phyloP scores from a whole-genome alignment of 148 eudicot genomes.

The Vaccinium myrtillus region DNA sequence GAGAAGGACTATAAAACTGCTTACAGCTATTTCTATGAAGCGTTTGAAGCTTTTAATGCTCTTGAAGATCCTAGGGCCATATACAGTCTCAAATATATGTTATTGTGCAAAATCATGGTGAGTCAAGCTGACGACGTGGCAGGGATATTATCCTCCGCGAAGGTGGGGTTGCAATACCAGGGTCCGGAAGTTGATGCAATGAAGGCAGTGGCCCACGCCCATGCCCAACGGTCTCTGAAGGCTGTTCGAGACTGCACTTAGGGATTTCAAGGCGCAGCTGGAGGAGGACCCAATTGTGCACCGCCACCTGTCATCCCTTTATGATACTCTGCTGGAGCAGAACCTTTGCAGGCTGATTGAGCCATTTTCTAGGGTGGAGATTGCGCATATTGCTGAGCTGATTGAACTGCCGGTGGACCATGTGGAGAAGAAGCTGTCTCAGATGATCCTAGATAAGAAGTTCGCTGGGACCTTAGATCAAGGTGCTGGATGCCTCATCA shows the following conservation, averaged over 20 bases:
- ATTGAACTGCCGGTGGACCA: slow-evolving; percentile 38
- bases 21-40: slow-evolving; percentile 41
- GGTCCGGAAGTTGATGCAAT: slow-evolving; percentile 46
- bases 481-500: slow-evolving; percentile 44
- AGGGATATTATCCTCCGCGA: slow-evolving; percentile 39
- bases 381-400: slow-evolving; percentile 39
- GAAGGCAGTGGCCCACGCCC: slow-evolving; percentile 41
- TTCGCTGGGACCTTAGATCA: slow-evolving; percentile 47
- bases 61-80: slow-evolving; percentile 38
- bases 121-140: slow-evolving; percentile 40
- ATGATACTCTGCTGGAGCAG: slow-evolving; percentile 42
- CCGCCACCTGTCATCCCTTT: slow-evolving; percentile 35
- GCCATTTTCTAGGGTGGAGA: slow-evolving; percentile 41
- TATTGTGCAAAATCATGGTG: slow-evolving; percentile 44
- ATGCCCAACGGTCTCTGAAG: slow-evolving; percentile 30
- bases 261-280: slow-evolving; percentile 32
- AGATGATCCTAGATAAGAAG: slow-evolving; percentile 41
- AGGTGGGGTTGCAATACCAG: slow-evolving; percentile 38
- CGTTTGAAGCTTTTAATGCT: slow-evolving; percentile 41
- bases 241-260: slow-evolving; percentile 32
- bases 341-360: slow-evolving; percentile 43
- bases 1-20: slow-evolving; percentile 43
- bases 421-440: slow-evolving; percentile 41
- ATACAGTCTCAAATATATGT: slow-evolving; percentile 41
- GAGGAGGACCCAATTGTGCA: slow-evolving; percentile 37